Evolutionary conservation across 78 protist species (phyloP), one percentile per base, ranked within the genome.

Genomic region (Bodo saltans): DNA sequence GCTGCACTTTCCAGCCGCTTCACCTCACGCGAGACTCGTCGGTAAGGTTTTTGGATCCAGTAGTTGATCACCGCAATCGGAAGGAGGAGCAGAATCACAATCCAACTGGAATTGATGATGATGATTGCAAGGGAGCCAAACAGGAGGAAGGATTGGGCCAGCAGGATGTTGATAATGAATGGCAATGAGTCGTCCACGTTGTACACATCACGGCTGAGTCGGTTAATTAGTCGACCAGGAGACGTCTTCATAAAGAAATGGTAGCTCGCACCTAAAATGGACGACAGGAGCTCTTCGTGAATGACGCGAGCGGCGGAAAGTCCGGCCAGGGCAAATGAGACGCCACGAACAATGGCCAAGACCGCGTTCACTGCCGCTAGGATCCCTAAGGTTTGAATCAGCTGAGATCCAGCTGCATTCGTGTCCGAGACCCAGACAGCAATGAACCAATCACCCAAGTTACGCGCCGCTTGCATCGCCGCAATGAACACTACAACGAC

Each of bases 1-100:
- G 96, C 28, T 29, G 92, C 53, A n/a, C 87, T 79, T 32, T 92
- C 97, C 4, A 94, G n/a, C 26, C 92, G 90, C 85, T 90, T 90
- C 41, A 91, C 68, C 74, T 92, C 97, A 42, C 96, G 87, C 12
- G 92, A 41, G 17, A 91, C 72, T 32, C 69, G 42, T 29, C 83
- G 78, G 85, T 85, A 97, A 42, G 72, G 87, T 28, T 37, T n/a
- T 76, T 93, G 96, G 41, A 96, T 52, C 23, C 8, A 28, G 74
- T 8, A 68, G 84, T 92, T 94, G 29, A 89, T 60, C 23, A 87
- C 82, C n/a, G 47, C 74, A 41, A 94, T 47, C n/a, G 94, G 93
- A 26, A 53, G 40, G n/a, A 41, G n/a, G 32, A 92, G 1, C 84
- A 95, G 93, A 42, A 25, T 0, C 40, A 92, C 92, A 26, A 89